Evolutionary conservation across 2,329 filamentous ascomycete species (phyloP), one percentile per base, ranked within the genome.

Genomic region (Huntiella abstrusa): DNA sequence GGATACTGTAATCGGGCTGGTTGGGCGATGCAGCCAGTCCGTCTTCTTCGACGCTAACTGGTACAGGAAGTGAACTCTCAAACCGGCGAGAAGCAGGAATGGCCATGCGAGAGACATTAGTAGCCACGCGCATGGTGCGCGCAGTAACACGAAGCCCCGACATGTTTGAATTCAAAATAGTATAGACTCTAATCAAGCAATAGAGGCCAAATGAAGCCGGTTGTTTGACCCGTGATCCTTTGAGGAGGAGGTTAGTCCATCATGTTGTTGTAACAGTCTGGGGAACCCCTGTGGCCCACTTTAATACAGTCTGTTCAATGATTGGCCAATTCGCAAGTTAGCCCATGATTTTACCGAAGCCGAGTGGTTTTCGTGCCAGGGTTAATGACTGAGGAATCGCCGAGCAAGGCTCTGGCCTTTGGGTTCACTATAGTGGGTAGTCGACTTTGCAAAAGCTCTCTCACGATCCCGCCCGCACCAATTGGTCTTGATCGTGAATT

Each of bases 1-100:
- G 77, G 38, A 80, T 80, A 53, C 73, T 71, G 61, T 92, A 95
- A 60, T 94, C 80, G 51, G 84, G 85, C 55, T 82, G 71, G 60
- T 91, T 83, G 19, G 28, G 13, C 38, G 51, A 51, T 54, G 67
- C 69, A 53, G 54, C 54, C 49, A 59, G 51, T 57, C 58, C 52
- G 56, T 58, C 52, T 61, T 58, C 46, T 60, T 59, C 52, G 57
- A 60, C 49, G 60, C 55, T 52, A 63, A 58, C 42, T 64, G 56
- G 35, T 66, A 60, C 38, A 68, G 63, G 50, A 68, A 56, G 51
- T 63, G 19, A 45, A 32, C 71, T 71, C 58, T 75, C 67, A 57
- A 69, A 68, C 59, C 75, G 68, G 57, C 68, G 65, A 33, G 47
- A 22, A 8, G 39, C 28, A 53, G 70, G 60, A 46, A 64, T 59